A percentile compares a stretch with the other conserved stretches of the same genome.
Evolutionary conservation across 2,329 filamentous ascomycete species (phyloP).

Genomic region (Cercospora sp.): DNA sequence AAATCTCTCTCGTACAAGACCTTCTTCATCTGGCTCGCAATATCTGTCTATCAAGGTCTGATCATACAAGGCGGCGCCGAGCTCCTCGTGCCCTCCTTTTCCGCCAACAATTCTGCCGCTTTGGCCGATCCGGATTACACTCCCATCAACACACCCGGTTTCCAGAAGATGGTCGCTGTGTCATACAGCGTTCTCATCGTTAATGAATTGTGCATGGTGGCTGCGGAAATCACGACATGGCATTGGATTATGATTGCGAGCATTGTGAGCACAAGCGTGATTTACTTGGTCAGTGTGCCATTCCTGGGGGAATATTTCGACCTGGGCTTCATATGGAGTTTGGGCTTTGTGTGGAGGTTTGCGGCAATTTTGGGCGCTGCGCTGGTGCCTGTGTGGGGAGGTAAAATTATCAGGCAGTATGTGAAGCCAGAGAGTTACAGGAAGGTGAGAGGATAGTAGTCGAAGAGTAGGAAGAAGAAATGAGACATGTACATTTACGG

Average conservation of each 20-base stretch:
- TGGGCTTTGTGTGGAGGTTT: slow-evolving; percentile 87
- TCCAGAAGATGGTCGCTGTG: slow-evolving; percentile 73
- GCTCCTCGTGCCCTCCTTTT: slow-evolving; percentile 74
- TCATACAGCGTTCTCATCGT: slow-evolving; percentile 88
- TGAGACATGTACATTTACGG: background rate
- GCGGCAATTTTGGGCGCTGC: slow-evolving; percentile 76
- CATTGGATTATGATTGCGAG: slow-evolving; percentile 86
- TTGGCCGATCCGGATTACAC: slow-evolving; percentile 21
- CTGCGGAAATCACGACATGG: slow-evolving; percentile 95
- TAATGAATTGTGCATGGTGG: slow-evolving; percentile 97
- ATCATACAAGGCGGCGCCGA: slow-evolving; percentile 95
- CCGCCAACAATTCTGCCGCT: slow-evolving; percentile 18
- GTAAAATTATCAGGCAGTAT: slow-evolving; percentile 78
- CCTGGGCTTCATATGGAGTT: slow-evolving; percentile 71
- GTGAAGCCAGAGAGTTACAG: slow-evolving; percentile 92
- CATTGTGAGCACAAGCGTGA: slow-evolving; percentile 75
- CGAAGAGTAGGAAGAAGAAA: background rate
- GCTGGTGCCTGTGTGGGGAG: slow-evolving; percentile 81
- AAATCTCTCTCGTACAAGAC: slow-evolving; percentile 85
- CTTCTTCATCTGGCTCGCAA: slow-evolving; percentile 95
- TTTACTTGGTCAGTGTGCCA: slow-evolving; percentile 81
- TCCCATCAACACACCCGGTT: slow-evolving; percentile 30
- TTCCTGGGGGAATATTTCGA: slow-evolving; percentile 91
- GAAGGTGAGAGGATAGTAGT: slow-evolving; percentile 64
- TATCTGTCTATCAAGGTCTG: slow-evolving; percentile 91